A percentile compares a stretch with the other conserved stretches of the same genome.
Evolutionary conservation across 805 yeast species (phyloP).

Genomic region (Isabelozyma gotoi): DNA sequence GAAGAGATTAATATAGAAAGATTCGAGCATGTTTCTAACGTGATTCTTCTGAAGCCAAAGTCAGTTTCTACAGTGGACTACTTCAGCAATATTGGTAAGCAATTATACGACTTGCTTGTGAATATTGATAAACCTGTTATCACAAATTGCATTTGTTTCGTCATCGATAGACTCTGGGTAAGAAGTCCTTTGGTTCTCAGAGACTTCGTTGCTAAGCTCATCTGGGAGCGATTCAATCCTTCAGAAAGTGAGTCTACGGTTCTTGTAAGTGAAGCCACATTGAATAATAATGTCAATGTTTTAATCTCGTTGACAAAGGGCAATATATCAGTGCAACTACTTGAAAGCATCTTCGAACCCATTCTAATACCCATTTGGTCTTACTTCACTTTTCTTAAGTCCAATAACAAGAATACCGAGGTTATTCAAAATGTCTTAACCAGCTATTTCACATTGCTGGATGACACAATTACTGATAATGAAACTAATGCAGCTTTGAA

Average conservation of each 20-base stretch:
- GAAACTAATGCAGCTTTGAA: constrained; percentile 6
- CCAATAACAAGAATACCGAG: constrained; percentile 26
- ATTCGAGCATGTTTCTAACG: constrained; percentile 63
- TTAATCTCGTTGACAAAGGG: constrained; percentile 58
- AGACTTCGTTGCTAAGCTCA: constrained; percentile 57
- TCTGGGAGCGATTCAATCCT: constrained; percentile 50
- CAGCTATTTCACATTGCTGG: constrained; percentile 29
- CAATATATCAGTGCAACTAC: constrained; percentile 23
- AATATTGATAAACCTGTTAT: constrained; percentile 61
- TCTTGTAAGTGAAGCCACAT: constrained; percentile 43
- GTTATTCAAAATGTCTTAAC: constrained; percentile 39
- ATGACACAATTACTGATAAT: constrained; percentile 13
- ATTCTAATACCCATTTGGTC: constrained; percentile 43
- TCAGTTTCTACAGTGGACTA: constrained; percentile 48
- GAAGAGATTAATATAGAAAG: constrained; percentile 68
- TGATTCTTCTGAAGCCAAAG: constrained; percentile 64
- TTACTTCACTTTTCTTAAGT: constrained; percentile 37
- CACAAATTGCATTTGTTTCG: constrained; percentile 53
- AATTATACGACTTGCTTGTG: constrained; percentile 58
- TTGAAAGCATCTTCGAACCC: constrained; percentile 25
- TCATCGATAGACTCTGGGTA: constrained; percentile 51
- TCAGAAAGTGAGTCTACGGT: constrained; percentile 10
- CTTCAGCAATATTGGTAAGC: constrained; percentile 58
- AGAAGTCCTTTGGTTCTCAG: constrained; percentile 49
- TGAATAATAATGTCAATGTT: constrained; percentile 66